Evolutionary conservation across 73 alveolate species (phyloP).

Genomic region (Paramecium octaurelia): DNA sequence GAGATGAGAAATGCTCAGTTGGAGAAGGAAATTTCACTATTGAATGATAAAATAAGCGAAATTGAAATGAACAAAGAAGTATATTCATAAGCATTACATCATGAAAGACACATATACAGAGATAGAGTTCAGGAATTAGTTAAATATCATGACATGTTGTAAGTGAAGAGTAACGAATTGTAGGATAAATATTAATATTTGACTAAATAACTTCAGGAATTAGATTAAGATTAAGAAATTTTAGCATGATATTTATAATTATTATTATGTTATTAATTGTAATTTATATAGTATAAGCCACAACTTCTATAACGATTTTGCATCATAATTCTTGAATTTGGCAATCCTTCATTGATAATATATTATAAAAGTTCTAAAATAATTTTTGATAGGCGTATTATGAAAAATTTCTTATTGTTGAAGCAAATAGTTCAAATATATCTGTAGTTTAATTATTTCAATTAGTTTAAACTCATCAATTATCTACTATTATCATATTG

Average conservation of each 20-base stretch:
- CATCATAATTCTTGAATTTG: background rate
- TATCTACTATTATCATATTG: background rate
- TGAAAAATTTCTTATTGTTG: no score
- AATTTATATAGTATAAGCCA: background rate
- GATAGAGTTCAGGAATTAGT: constrained; percentile 5
- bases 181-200: background rate
- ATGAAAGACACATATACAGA: constrained; percentile 25
- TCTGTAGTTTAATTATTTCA: background rate
- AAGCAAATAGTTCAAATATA: background rate
- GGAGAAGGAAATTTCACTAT: background rate
- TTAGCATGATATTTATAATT: background rate
- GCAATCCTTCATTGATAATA: background rate
- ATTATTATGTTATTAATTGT: background rate
- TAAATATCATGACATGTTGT: background rate
- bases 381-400: no score
- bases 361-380: no score
- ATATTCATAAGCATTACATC: constrained; percentile 14
- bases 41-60: background rate
- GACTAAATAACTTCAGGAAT: background rate
- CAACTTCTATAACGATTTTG: background rate
- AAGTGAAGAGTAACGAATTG: constrained; percentile 31
- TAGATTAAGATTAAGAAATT: background rate
- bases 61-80: background rate
- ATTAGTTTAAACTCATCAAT: background rate
- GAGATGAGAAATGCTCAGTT: background rate